Evolutionary conservation across 495 filamentous ascomycete genomes (phyloP), one percentile per base, ranked within the genome.

Genomic region (Ramalina peruviana): DNA sequence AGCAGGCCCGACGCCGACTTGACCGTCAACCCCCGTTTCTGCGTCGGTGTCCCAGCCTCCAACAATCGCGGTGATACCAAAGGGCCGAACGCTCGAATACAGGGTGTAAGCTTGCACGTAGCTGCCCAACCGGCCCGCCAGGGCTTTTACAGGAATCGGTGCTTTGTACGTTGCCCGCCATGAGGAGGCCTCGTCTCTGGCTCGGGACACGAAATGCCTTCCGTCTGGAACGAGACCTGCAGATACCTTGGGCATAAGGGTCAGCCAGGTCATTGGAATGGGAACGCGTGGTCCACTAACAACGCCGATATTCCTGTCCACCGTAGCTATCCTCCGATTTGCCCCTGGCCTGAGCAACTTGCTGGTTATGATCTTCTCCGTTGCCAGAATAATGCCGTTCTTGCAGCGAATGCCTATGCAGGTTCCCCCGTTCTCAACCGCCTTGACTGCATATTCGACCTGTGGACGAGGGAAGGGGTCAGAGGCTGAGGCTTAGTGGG

Each of bases 371-470:
- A 97, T 81, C 72, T 98, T 98, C 74, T 98, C 92, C 44, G 94
- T 83, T 37, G 93, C 92, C 51, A 98, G 75, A 49, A 98, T 87
- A 39, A 98, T 87, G 55, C 92, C 92, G 68, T 97, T 87, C 67
- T 93, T 93, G 75, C 90, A 96, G 60, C 89, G 76, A 67, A 98
- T 94, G 57, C 92, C 92, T 71, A 98, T 79, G 45, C 87, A 88
- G 25, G 92, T 98, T 60, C 92, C 90, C 52, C 93, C 92, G 62
- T 94, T 97, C 72, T 98, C 92, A 45, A 98, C 92, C 53, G 92
- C 92, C 74, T 98, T 98, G 50, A 92, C 81, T 51, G 92, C 92
- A 69, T 98, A 98, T 74, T 98, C 92, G 65, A 97, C 92, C 77
- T 80, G 54, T 36, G 27, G 39, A 43, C 20, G 19, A n/a, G 13